Percentiles rank a stretch among this genome's conserved stretches.
Conservation (phyloP, 768 basidiomycete species). For the Boletus huronensis region DNA sequence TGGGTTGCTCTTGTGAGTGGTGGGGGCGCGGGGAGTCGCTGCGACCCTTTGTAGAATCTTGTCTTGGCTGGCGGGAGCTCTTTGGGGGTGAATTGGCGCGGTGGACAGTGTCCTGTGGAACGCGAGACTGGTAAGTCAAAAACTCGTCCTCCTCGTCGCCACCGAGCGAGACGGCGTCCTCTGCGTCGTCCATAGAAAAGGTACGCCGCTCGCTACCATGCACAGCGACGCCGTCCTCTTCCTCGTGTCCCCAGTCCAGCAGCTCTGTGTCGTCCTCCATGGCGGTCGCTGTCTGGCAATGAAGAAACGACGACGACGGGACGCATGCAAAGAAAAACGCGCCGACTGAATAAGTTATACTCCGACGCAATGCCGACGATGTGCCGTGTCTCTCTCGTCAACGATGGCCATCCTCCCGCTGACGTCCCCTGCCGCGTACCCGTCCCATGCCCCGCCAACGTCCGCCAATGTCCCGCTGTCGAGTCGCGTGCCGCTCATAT, state of each 20-base stretch:
- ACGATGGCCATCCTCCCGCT: slow-evolving; percentile 34
- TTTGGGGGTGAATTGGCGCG: slow-evolving; percentile 20
- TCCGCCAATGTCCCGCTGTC: slow-evolving; percentile 27
- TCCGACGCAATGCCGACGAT: slow-evolving; percentile 21
- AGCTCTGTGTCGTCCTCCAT: slow-evolving; percentile 70
- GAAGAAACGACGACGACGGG: slow-evolving; percentile 14
- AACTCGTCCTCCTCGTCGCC: slow-evolving; percentile 68
- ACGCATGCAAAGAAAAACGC: background rate
- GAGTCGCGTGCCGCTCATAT: slow-evolving; percentile 72
- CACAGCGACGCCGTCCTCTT: slow-evolving; percentile 40
- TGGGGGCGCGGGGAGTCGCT: slow-evolving; percentile 1
- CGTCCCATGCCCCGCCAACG: slow-evolving; percentile 17
- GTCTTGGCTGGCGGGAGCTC: slow-evolving; percentile 8
- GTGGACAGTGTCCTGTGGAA: slow-evolving; percentile 26
- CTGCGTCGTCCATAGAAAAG: slow-evolving; percentile 40
- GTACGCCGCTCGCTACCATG: slow-evolving; percentile 39
- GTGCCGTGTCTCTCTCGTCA: slow-evolving; percentile 16
- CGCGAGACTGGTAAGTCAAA: slow-evolving; percentile 40
- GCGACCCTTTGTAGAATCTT: slow-evolving; percentile 9
- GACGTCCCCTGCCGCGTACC: slow-evolving; percentile 24
- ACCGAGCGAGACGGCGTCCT: slow-evolving; percentile 69
- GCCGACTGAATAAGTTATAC: slow-evolving; percentile 15
- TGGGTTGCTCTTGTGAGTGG: slow-evolving; percentile 9
- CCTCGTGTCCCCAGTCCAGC: slow-evolving; percentile 66
- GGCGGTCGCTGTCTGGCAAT: slow-evolving; percentile 16